Evolutionary conservation across 441 rosid genomes (phyloP), one percentile per base, ranked within the genome.

Genomic region (Dalechampia spathulata): DNA sequence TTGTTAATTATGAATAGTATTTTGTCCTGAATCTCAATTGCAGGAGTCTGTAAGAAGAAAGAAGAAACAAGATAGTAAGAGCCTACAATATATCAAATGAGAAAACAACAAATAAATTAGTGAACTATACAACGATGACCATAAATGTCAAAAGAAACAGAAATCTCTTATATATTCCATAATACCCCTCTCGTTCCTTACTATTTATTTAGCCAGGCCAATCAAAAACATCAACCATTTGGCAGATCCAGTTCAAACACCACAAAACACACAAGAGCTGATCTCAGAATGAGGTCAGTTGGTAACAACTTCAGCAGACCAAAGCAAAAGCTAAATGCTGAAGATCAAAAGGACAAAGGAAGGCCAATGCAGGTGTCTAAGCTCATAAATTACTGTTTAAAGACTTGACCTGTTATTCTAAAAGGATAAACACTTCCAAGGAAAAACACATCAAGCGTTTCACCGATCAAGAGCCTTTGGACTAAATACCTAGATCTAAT

Each of bases 1-100:
- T 90, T 94, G 71, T 94, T 94, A 59, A 94, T 84, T 25, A 83
- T 83, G 73, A 94, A 90, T 39, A 92, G 88, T 77, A 94, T 72
- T 75, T 94, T 94, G 72, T 88, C 99, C 73, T 88, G 95, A 66
- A 68, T 68, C 64, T 91, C 98, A 34, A 88, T 82, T 45, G 79
- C 86, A 28, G 99, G 96, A 68, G 92, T 75, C 99, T 94, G 85
- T 49, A 69, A 50, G 50, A 42, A 75, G 38, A 45, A 57, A 63
- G 48, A 20, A 69, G 49, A 30, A 50, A 32, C 16, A 38, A 51
- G 11, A 36, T 4, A 36, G 39, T 4, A 36, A 11, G 6, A 10
- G 13, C 10, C 2, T 11, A 28, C 7, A 28, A 28, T 17, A 1
- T 19, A 51, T 7, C 26, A 27, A 13, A 40, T 15, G 19, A 34